Conservation (phyloP, 2,329 filamentous ascomycete species). For the Cryphonectria japonica region DNA sequence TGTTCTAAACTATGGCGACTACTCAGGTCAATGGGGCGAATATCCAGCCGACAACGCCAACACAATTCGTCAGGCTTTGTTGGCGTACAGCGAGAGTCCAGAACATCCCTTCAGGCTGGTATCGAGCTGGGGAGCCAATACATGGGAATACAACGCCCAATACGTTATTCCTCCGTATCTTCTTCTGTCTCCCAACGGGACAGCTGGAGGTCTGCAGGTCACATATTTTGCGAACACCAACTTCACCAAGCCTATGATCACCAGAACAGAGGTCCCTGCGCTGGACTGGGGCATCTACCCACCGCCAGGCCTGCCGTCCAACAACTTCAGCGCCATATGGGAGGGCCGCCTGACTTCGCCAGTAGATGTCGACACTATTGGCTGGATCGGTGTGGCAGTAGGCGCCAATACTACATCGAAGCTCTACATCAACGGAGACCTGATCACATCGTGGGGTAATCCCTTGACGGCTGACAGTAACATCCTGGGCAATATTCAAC, state of each 20-base stretch:
- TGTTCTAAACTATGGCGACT: slow-evolving; percentile 48
- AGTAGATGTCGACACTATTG: slow-evolving; percentile 42
- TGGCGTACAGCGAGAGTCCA: slow-evolving; percentile 35
- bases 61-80: slow-evolving; percentile 45
- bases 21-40: slow-evolving; percentile 47
- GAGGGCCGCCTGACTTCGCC: slow-evolving; percentile 44
- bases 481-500: slow-evolving; percentile 47
- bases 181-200: slow-evolving; percentile 41
- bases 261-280: slow-evolving; percentile 42
- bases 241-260: slow-evolving; percentile 39
- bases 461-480: slow-evolving; percentile 36
- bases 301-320: slow-evolving; percentile 45
- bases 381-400: slow-evolving; percentile 48
- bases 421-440: slow-evolving; percentile 42
- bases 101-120: slow-evolving; percentile 38
- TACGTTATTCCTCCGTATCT: slow-evolving; percentile 48
- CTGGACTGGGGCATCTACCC: slow-evolving; percentile 50
- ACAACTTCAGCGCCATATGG: slow-evolving; percentile 50
- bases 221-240: slow-evolving; percentile 47
- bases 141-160: slow-evolving; percentile 49
- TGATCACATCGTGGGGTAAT: slow-evolving; percentile 36
- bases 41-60: slow-evolving; percentile 44
- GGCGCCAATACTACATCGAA: slow-evolving; percentile 45
- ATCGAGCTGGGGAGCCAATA: slow-evolving; percentile 48
- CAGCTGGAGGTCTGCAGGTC: slow-evolving; percentile 42